Evolutionary conservation across 1,139 yeast species (phyloP), one percentile per base, ranked within the genome.

Genomic region (Protomyces inundatus): DNA sequence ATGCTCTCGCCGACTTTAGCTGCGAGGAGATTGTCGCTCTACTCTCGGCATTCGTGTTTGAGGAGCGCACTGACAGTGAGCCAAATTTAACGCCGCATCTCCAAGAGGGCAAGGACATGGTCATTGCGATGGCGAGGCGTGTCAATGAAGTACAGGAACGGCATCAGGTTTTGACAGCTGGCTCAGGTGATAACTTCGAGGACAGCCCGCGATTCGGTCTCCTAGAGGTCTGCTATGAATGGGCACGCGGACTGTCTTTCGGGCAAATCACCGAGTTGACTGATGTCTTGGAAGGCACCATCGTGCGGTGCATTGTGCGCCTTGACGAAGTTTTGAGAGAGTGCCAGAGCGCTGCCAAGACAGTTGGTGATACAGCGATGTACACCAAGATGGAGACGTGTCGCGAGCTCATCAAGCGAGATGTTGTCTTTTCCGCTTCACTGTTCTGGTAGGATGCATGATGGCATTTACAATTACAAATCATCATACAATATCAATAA

Each of bases 21-120:
- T 93, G 97, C 0, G 97, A 91, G 72, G 99, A 93, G 74, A 90
- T 93, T 67, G 98, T 91, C 12, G 98, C 98, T 0, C 78, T 93
- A 61, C 77, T 93, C 53, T 90, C 97, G 0, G 89, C 89, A 55
- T 95, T 93, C 76, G 96, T 95, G 1, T 93, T 89, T 72, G 97
- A 93, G 72, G 98, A 98, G 0, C 81, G 84, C 57, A 82, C 87
- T 14, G 83, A 83, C 40, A 76, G 76, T 12, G 81, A 77, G 59
- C 84, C 81, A 10, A 80, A 85, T 16, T 81, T 87, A 5, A 91
- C 98, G 0, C 97, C 97, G 36, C 80, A 95, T 65, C 80, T 93
- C 64, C 96, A 88, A 63, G 46, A 79, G 68, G 98, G 98, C 53
- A 86, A 86, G 70, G 75, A 75, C 23, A 82, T 82, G 69, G 90